Base-by-base conservation (phyloP, 169 alveolate genomes). In the Cryptosporidium canis region DNA sequence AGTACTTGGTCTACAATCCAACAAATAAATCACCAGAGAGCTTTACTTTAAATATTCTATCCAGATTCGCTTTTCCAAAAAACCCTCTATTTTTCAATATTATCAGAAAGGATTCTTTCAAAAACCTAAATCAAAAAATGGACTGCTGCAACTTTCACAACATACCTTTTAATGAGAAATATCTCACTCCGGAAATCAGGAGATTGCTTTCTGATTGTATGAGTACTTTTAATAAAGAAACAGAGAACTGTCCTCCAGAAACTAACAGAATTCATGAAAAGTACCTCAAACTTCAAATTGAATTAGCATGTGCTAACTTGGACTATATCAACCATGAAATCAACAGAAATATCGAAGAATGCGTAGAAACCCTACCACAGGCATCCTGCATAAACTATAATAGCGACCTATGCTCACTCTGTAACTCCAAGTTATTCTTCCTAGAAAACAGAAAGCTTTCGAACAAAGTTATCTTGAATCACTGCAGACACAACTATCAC, bases 401-500 rank as follows among this genome's bases (percentile, higher is more conserved):
- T 31, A 35, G 41, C 24, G 84, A 45, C 9, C 5, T 31, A n/a
- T 70, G 84, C n/a, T 55, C 31, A 55, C 14, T 70, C 16, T 70
- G 84, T 51, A 70, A 70, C 64, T 70, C 66, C 21, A 70, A 70
- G 16, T 31, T 70, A n/a, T 48, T 70, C 16, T 55, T 47, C 39
- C n/a, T 31, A 12, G 21, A 70, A 0, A 70, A 70, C 21, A 41
- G 33, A 14, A 70, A 70, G 24, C 18, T 70, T 31, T 51, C 67
- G 14, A 70, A 31, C 64, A 70, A 70, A 53, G 84, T 70, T 18
- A 55, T 70, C 11, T 29, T 51, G 2, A 48, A 70, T 35, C 67
- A 70, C 31, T 70, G 84, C 16, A 70, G 24, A 3, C 84, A 70
- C 29, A 70, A 70, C 29, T 70, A 70, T 35, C 84, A 70, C 53